Percentiles rank a stretch among this genome's conserved stretches.
phyloP scores from a whole-genome alignment of 257 asterid genomes.

The Solanum acaule region DNA sequence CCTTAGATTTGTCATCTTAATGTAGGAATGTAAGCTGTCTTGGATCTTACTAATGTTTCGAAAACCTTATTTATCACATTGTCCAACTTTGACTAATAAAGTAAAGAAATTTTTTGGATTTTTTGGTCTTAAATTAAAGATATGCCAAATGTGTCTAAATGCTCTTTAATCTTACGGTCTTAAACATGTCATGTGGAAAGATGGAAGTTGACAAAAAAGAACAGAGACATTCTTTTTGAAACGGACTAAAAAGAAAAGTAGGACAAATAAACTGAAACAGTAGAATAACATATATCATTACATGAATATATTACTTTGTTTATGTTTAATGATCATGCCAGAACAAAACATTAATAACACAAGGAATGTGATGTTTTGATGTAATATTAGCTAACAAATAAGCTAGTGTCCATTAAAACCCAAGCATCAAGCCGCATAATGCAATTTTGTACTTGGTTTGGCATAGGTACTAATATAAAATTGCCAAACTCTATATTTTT shows the following conservation, averaged over 20 bases:
- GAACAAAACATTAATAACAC: background rate
- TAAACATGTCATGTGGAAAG: background rate
- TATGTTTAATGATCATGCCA: background rate
- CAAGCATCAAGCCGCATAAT: slow-evolving; percentile 8
- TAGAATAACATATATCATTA: background rate
- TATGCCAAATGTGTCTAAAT: no score
- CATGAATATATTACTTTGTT: background rate
- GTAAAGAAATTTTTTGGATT: no score
- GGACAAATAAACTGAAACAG: background rate
- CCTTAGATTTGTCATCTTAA: background rate
- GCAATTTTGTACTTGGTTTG: background rate
- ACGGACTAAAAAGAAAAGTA: no score
- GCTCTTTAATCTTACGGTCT: background rate
- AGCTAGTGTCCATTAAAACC: slow-evolving; percentile 14
- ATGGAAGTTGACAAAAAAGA: background rate
- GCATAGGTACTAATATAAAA: background rate
- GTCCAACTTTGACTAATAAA: background rate
- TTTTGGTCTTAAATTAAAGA: no score
- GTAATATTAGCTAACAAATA: background rate
- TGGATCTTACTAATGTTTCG: background rate
- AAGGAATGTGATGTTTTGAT: background rate
- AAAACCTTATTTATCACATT: background rate
- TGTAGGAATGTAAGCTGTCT: background rate
- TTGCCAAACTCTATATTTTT: background rate
- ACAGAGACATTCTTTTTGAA: background rate